Evolutionary conservation across 1,139 yeast genomes (phyloP).

Genomic region (Keqinozyma sinolaborantium): DNA sequence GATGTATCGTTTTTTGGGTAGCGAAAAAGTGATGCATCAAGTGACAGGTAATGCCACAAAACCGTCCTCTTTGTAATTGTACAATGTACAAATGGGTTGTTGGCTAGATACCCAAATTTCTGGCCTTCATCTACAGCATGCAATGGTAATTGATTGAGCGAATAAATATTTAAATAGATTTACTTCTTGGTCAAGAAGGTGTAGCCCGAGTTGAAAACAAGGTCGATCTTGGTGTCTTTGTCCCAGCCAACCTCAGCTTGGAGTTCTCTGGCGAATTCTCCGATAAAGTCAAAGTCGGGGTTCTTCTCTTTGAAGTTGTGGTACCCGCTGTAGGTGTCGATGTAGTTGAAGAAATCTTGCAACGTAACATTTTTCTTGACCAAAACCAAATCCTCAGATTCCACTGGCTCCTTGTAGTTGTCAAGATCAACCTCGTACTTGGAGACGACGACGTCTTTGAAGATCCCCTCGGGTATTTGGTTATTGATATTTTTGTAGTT

Average conservation of each 20-base stretch:
- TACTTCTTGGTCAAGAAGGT: slow-evolving; percentile 26
- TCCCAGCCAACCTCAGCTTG: slow-evolving; percentile 15
- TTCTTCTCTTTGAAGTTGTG: slow-evolving; percentile 30
- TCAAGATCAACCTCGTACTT: slow-evolving; percentile 20
- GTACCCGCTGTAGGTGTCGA: slow-evolving; percentile 36
- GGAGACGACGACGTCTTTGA: slow-evolving; percentile 22
- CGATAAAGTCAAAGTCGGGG: slow-evolving; percentile 21
- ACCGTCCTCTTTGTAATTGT: too few relatives aligned
- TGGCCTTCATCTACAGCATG: too few relatives aligned
- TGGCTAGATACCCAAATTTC: too few relatives aligned
- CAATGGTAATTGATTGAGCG: background rate
- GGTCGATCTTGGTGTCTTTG: slow-evolving; percentile 22
- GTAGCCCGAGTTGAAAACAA: slow-evolving; percentile 41
- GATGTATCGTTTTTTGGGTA: too few relatives aligned
- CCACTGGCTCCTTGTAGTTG: slow-evolving; percentile 12
- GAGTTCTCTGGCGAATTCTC: slow-evolving; percentile 20
- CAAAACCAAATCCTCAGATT: slow-evolving; percentile 19
- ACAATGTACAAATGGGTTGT: too few relatives aligned
- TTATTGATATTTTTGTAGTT: slow-evolving; percentile 25
- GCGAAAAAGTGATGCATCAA: too few relatives aligned
- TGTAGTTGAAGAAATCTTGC: slow-evolving; percentile 24
- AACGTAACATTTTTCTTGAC: slow-evolving; percentile 18
- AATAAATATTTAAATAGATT: background rate
- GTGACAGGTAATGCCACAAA: too few relatives aligned
- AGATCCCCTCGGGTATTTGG: slow-evolving; percentile 28